Evolutionary conservation across 176 grass and related monocot genomes (phyloP).

Genomic region (Ensete ventricosum): DNA sequence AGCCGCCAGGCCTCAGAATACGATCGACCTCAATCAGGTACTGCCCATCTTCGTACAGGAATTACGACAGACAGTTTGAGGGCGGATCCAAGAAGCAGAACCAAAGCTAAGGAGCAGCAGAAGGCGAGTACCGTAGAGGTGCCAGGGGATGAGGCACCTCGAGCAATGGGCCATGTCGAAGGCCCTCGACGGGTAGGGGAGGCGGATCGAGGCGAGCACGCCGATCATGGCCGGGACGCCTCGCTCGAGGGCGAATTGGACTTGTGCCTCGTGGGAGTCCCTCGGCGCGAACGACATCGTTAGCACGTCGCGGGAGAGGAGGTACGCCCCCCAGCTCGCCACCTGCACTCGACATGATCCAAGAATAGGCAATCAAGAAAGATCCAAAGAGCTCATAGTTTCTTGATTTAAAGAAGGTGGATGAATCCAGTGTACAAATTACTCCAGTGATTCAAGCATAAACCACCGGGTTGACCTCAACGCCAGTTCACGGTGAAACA

Average conservation of each 20-base stretch:
- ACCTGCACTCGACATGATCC: slow-evolving; percentile 34
- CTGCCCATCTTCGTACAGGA: slow-evolving; percentile 43
- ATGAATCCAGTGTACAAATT: too few relatives aligned
- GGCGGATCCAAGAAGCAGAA: neutral
- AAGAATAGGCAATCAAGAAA: neutral
- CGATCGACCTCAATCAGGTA: slow-evolving; percentile 91
- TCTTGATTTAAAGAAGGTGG: too few relatives aligned
- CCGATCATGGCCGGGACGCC: slow-evolving; percentile 92
- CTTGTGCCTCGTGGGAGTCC: slow-evolving; percentile 91
- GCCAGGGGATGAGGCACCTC: slow-evolving; percentile 90
- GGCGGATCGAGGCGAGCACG: slow-evolving; percentile 64
- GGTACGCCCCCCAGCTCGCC: slow-evolving; percentile 85
- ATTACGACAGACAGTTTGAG: neutral
- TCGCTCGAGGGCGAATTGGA: slow-evolving; percentile 93
- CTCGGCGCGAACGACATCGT: slow-evolving; percentile 89
- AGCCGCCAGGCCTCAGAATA: slow-evolving; percentile 78
- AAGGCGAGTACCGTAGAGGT: slow-evolving; percentile 49
- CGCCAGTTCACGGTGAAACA: too few relatives aligned
- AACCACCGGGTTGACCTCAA: too few relatives aligned
- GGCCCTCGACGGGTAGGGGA: slow-evolving; percentile 73
- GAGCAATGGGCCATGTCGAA: slow-evolving; percentile 98
- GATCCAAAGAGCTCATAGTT: too few relatives aligned
- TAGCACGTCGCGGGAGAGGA: slow-evolving; percentile 62
- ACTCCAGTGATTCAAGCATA: too few relatives aligned
- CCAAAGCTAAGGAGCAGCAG: neutral